Conservation (phyloP, 768 basidiomycete species). For the Boletus sp. region DNA sequence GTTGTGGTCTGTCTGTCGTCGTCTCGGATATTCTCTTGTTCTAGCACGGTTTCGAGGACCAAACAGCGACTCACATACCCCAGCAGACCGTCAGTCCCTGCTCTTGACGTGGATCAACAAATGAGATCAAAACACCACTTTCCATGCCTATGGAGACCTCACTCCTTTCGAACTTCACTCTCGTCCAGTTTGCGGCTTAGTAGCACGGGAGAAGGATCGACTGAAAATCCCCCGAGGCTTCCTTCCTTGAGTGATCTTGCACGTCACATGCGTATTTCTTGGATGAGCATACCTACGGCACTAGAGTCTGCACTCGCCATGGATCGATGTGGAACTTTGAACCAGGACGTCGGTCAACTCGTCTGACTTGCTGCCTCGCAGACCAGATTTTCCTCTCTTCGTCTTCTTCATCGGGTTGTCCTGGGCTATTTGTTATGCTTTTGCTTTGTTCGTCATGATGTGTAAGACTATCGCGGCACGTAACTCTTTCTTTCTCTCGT, state of each 20-base stretch:
- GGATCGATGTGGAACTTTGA: background rate
- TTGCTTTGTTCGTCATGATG: too few species aligned
- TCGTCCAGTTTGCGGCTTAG: background rate
- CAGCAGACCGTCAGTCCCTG: background rate
- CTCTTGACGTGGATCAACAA: background rate
- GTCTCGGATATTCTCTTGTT: background rate
- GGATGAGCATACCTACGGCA: background rate
- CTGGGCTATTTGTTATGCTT: background rate
- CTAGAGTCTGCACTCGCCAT: background rate
- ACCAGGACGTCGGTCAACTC: background rate
- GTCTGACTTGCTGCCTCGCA: background rate
- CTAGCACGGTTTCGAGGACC: background rate
- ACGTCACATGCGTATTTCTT: background rate
- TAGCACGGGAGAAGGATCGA: background rate
- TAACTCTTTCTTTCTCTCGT: background rate
- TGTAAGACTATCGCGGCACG: background rate
- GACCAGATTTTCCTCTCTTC: too few species aligned
- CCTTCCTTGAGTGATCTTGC: background rate
- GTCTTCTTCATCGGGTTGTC: background rate
- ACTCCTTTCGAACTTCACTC: background rate
- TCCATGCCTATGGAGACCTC: background rate
- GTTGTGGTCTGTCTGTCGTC: constrained; percentile 24
- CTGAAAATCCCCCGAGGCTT: background rate
- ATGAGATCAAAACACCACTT: background rate
- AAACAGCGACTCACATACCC: background rate